These are phyloP conservation scores for Penicillium ochrochloron DNA, from an alignment of 495 filamentous ascomycete genomes.

Conservation along the genomic window DNA sequence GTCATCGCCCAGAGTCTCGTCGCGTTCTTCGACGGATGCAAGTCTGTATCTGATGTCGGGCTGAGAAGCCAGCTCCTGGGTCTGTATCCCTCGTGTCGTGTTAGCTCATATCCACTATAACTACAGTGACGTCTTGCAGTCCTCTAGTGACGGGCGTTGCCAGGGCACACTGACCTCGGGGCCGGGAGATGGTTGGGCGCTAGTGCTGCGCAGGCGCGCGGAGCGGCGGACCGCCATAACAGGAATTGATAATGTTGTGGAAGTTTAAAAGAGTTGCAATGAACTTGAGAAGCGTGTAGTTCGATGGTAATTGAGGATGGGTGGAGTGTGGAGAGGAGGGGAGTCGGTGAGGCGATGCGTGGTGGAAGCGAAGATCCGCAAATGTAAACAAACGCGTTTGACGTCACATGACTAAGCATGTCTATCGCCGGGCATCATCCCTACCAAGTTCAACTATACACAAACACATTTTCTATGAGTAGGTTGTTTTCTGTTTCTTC, in stretches of 20 bases:
- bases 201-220: constrained; percentile 41
- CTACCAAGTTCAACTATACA: neutral
- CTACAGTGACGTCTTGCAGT: constrained; percentile 11
- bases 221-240: constrained; percentile 49
- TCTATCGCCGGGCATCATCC: neutral
- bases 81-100: neutral
- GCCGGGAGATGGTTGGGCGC: constrained; percentile 21
- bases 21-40: constrained; percentile 44
- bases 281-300: neutral
- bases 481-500: too few species aligned
- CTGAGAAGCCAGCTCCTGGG: constrained; percentile 23
- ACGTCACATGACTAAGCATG: constrained; percentile 39
- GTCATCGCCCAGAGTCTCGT: constrained; percentile 33
- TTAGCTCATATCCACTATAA: constrained; percentile 12
- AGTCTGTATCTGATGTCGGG: constrained; percentile 27
- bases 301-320: constrained; percentile 7
- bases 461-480: neutral
- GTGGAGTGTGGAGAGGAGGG: constrained; percentile 16
- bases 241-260: neutral
- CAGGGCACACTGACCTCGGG: constrained; percentile 38
- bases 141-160: constrained; percentile 26
- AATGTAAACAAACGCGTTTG: constrained; percentile 41
- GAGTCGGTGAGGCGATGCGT: constrained; percentile 4
- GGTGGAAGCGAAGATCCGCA: constrained; percentile 21
- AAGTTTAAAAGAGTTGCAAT: neutral